Conservation (phyloP, 768 basidiomycete genomes). For the Termitomyces sp. region DNA sequence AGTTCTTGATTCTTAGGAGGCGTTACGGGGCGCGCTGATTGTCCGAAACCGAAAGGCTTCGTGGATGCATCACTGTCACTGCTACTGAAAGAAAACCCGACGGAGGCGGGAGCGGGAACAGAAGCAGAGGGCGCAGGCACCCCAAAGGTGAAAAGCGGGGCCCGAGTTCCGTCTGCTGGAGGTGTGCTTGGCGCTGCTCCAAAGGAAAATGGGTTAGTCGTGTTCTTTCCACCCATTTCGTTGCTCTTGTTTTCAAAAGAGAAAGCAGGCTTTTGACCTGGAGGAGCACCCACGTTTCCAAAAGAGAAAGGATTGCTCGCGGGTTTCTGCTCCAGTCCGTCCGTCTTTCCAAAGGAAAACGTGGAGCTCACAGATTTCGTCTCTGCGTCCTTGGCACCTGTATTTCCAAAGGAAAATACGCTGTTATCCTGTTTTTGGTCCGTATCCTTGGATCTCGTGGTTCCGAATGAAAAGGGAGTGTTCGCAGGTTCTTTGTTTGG, state of each 20-base stretch:
- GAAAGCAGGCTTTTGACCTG: conserved; percentile 3
- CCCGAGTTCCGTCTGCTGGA: conserved; percentile 28
- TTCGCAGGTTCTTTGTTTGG: background rate
- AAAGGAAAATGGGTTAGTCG: conserved; percentile 40
- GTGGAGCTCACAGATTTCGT: conserved; percentile 1
- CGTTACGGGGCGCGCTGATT: conserved; percentile 47
- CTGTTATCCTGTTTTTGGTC: conserved; percentile 11
- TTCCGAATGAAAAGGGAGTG: conserved; percentile 6
- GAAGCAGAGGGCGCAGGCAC: conserved; percentile 21
- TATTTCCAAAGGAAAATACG: conserved; percentile 40
- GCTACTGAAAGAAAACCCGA: conserved; percentile 46
- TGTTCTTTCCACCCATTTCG: conserved; percentile 9
- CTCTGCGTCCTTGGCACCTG: conserved; percentile 3
- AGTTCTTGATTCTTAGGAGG: conserved; percentile 61
- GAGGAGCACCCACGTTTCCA: background rate
- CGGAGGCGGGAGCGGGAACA: conserved; percentile 20
- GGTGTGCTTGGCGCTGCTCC: conserved; percentile 30
- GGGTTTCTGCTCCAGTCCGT: conserved; percentile 6
- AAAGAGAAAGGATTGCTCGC: conserved; percentile 1
- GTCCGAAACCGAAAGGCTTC: conserved; percentile 54
- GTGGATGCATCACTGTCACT: conserved; percentile 43
- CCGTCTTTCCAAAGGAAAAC: conserved; percentile 30
- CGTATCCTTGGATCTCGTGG: conserved; percentile 8
- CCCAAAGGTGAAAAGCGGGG: conserved; percentile 31
- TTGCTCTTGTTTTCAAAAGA: conserved; percentile 15